phyloP scores from a whole-genome alignment of 306 rosid species.

The Cucurbita moschata region DNA sequence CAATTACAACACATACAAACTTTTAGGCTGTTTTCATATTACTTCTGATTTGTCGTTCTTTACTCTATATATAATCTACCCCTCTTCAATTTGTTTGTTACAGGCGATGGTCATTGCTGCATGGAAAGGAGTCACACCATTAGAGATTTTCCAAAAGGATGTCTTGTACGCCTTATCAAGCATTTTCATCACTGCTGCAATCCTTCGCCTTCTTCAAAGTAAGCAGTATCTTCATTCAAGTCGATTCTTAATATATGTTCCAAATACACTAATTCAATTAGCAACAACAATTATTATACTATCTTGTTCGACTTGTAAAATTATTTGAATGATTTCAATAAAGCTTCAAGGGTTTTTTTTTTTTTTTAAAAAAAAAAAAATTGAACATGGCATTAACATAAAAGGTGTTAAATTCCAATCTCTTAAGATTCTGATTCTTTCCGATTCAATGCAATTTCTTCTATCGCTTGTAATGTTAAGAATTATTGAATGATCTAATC shows the following conservation, averaged over 20 bases:
- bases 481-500: not conserved
- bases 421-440: not conserved
- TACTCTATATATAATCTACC: conserved; percentile 6
- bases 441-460: not conserved
- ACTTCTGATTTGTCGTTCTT: conserved; percentile 6
- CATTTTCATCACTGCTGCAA: conserved; percentile 88
- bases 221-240: conserved; percentile 16
- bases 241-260: not conserved
- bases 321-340: not conserved
- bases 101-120: conserved; percentile 71
- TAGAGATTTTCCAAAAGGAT: conserved; percentile 45
- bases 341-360: not conserved
- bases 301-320: not conserved
- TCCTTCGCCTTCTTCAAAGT: conserved; percentile 88
- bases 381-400: not conserved
- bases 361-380: not conserved
- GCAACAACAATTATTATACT: not conserved
- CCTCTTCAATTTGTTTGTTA: conserved; percentile 8
- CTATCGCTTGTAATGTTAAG: not conserved
- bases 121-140: conserved; percentile 39
- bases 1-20: conserved; percentile 13
- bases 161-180: conserved; percentile 59
- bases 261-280: not conserved
- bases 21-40: not conserved
- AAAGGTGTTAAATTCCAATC: not conserved